These are phyloP conservation scores for Backusella morwellensis DNA, from an alignment of 192 early-diverging fungal genomes.

Conservation along the genomic window DNA sequence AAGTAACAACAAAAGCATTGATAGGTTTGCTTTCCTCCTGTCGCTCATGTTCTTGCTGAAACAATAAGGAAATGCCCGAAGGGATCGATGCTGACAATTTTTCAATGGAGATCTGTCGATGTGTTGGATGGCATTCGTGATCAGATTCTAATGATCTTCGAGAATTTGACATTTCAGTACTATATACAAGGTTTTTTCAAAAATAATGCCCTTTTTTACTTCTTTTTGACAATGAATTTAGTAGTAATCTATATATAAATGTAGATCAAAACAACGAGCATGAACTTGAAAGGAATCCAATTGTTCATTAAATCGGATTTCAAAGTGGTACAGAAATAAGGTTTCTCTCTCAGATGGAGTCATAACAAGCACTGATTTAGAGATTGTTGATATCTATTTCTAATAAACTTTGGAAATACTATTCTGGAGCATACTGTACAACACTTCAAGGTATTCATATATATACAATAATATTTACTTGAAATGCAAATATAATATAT, in stretches of 20 bases:
- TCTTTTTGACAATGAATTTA: neutral
- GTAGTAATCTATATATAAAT: neutral
- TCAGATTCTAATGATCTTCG: neutral
- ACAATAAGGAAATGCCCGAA: neutral
- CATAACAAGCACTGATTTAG: neutral
- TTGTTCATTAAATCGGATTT: neutral
- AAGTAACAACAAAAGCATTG: neutral
- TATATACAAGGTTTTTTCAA: neutral
- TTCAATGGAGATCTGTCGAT: neutral
- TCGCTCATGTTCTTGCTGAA: neutral
- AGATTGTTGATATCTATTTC: conserved; percentile 3
- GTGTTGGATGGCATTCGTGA: neutral
- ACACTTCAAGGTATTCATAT: neutral
- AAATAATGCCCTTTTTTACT: neutral
- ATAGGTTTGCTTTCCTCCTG: neutral
- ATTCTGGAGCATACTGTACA: neutral
- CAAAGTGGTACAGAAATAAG: neutral
- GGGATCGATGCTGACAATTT: neutral
- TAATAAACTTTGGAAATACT: neutral
- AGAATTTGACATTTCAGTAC: neutral
- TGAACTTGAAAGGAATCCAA: neutral
- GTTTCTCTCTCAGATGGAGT: neutral
- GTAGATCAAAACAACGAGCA: neutral
- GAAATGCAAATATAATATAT: neutral
- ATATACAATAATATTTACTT: neutral